Evolutionary conservation across 106 monocot genomes (phyloP), one percentile per base, ranked within the genome.

Genomic region (Dioscorea dumetorum): DNA sequence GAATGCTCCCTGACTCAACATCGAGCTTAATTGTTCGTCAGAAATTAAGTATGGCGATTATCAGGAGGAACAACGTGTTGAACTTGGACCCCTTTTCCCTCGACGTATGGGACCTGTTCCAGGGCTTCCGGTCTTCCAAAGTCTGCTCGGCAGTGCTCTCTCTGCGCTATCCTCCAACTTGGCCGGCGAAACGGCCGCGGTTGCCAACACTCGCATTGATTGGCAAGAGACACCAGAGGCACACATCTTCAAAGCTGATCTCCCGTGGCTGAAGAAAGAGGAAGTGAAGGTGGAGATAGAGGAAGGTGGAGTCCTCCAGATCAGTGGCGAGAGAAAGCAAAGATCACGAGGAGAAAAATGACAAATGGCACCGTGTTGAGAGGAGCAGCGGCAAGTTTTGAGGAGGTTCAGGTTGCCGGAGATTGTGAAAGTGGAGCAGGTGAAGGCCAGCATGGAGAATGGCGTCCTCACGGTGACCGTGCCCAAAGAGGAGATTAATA

Each of bases 361-460:
- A 63, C 63, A 63, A 32, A 33, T 63, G 63, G 63, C 63, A 63
- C 63, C 31, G 63, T 4, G 63, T 63, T 2, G 75, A 68, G 68
- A 60, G 75, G 61, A 60, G 66, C 33, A 68, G 50, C 12, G 75
- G 74, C 31, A 49, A 41, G 48, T 67, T 74, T 23, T 60, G 59
- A 67, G 74, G 50, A 67, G 74, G 32, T 58, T 74, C 64, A 7
- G 59, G 23, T 58, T 74, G 13, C 74, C 74, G 17, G 66, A 74
- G 66, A 66, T 62, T 20, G 75, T 68, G 7, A 68, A 68, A 61
- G 51, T 62, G 23, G 75, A 69, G 14, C 34, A 60, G 17, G 76
- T 77, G 22, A 77, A 57, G 57, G 76, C 76, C 4, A 11, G 22
- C 11, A 77, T 77, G 76, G 69, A 76, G 76, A 56, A 70, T n/a